Evolutionary conservation across 1,284 basidiomycete species (phyloP), one percentile per base, ranked within the genome.

Genomic region (Sphagnurus paluster): DNA sequence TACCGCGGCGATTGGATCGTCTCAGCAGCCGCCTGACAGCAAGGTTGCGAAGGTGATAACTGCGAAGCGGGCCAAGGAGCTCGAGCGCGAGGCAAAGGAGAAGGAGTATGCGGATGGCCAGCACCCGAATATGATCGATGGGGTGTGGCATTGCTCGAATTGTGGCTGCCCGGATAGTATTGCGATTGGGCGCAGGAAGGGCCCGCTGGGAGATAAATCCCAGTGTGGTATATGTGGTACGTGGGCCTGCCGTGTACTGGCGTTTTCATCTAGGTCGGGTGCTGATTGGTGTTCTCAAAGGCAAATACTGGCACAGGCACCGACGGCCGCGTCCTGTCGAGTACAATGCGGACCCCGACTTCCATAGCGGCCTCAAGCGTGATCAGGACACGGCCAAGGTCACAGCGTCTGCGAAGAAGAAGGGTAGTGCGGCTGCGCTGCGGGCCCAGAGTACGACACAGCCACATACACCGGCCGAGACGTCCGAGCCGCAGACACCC

Each of bases 121-220:
- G 59, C 90, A 90, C 57, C 75, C 84, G 33, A 90, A 91, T 60
- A 75, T 81, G 58, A 87, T 93, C 59, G 72, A 93, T 57, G 91
- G 90, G 1, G 75, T 87, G 2, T 96, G 93, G 93, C 90, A 93
- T 68, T 96, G 93, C 64, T 91, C 88, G 34, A 93, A 93, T 61
- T 94, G 75, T 52, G 93, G 93, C 14, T 89, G 89, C 60, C 92
- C 93, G 0, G 93, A 92, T 60, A 80, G 71, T 54, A 84, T 94
- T 44, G 88, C 92, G 2, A 74, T 92, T 42, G 90, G 92, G 7
- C 73, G 88, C 53, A 76, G 90, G 55, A 95, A 95, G 64, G 93
- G 93, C 2, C 92, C 91, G 2, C 69, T 93, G 46, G 93, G 94
- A 19, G 87, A 93, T 61, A 93, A 94, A 67, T 89, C 85, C 16